Evolutionary conservation across 2,329 filamentous ascomycete species (phyloP).

Genomic region (Coniochaeta sp.): DNA sequence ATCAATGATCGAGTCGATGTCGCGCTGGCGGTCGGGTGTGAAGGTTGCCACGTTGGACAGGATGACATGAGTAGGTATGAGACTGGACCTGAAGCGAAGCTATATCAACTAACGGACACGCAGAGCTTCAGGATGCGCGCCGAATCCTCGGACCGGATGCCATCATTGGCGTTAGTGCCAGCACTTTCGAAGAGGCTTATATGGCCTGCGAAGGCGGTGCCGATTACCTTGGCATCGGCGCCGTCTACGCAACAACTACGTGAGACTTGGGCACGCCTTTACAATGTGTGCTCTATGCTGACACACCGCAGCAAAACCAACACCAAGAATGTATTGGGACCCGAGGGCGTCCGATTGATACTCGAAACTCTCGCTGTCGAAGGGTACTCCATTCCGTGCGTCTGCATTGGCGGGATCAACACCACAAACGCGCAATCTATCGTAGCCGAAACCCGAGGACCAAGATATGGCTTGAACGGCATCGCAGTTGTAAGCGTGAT

Average conservation of each 20-base stretch:
- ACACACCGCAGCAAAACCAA: conserved; percentile 62
- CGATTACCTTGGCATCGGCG: conserved; percentile 86
- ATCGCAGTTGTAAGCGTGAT: conserved; percentile 88
- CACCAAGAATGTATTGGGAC: conserved; percentile 74
- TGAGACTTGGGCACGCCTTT: conserved; percentile 10
- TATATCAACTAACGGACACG: background rate
- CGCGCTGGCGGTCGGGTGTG: conserved; percentile 74
- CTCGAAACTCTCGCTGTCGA: conserved; percentile 50
- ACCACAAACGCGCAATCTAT: conserved; percentile 66
- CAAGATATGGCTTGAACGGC: conserved; percentile 61
- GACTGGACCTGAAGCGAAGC: background rate
- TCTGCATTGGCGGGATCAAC: conserved; percentile 88
- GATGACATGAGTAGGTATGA: conserved; percentile 69
- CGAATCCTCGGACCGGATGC: conserved; percentile 65
- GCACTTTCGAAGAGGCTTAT: conserved; percentile 63
- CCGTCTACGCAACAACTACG: conserved; percentile 80
- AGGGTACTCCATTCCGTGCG: conserved; percentile 47
- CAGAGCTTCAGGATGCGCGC: conserved; percentile 59
- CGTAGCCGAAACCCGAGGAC: conserved; percentile 56
- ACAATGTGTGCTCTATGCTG: background rate
- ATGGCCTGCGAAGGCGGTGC: conserved; percentile 69
- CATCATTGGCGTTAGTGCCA: conserved; percentile 87
- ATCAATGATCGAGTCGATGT: conserved; percentile 94
- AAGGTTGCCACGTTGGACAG: conserved; percentile 92
- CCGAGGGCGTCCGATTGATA: conserved; percentile 61